Conservation (phyloP, 2,329 filamentous ascomycete genomes). For the Fusarium sp. region DNA sequence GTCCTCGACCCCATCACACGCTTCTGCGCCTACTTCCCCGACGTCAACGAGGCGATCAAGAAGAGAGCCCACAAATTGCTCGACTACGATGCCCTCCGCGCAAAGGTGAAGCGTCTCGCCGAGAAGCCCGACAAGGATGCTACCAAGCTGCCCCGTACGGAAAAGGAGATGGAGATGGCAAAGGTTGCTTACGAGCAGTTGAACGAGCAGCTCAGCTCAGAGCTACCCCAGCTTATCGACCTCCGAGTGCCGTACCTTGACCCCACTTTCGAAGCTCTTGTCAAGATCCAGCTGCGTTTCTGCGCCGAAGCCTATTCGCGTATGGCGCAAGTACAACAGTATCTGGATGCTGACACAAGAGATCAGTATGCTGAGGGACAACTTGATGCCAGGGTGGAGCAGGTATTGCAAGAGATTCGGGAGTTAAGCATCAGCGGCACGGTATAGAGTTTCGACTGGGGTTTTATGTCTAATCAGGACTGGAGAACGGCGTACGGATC, state of each 20-base stretch:
- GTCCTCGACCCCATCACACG: constrained; percentile 95
- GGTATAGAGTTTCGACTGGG: constrained; percentile 58
- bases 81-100: constrained; percentile 95
- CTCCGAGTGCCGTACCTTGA: constrained; percentile 97
- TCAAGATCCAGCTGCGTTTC: constrained; percentile 98
- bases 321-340: constrained; percentile 99
- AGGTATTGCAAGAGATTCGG: constrained; percentile 96
- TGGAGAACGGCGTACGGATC: constrained; percentile 49
- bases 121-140: constrained; percentile 99
- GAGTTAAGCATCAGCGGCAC: constrained; percentile 91
- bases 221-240: constrained; percentile 96
- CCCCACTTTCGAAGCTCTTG: constrained; percentile 95
- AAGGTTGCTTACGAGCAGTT: constrained; percentile 94
- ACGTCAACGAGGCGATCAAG: constrained; percentile 99
- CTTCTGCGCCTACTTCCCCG: constrained; percentile 98
- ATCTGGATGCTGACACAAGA: constrained; percentile 92
- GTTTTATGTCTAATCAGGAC: constrained; percentile 24
- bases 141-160: constrained; percentile 92
- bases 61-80: constrained; percentile 98
- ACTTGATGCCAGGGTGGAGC: constrained; percentile 90
- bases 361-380: constrained; percentile 97
- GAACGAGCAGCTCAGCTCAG: constrained; percentile 93
- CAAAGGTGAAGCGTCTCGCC: constrained; percentile 95
- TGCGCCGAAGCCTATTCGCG: constrained; percentile 97
- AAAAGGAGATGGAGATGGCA: constrained; percentile 96